These are phyloP conservation scores for Hyphopichia buzzinii DNA, from an alignment of 1,139 yeast genomes.

Conservation along the genomic window DNA sequence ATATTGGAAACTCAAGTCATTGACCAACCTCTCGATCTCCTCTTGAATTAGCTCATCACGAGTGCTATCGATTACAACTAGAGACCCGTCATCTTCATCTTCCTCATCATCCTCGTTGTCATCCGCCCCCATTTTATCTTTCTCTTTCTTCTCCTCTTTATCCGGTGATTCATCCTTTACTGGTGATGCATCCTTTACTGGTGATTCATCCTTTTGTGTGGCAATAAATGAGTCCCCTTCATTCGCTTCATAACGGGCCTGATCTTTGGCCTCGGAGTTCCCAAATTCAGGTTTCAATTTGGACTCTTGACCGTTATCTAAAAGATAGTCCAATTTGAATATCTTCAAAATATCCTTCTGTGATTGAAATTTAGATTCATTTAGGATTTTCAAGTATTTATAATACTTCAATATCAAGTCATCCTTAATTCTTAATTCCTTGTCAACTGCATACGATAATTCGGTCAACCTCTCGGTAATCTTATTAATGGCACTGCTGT, in stretches of 20 bases:
- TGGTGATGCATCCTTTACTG: background rate
- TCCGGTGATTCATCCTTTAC: too few relatives aligned
- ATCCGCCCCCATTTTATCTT: too few relatives aligned
- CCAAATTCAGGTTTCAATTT: slow-evolving; percentile 7
- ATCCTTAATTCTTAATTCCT: slow-evolving; percentile 40
- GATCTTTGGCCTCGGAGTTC: slow-evolving; percentile 5
- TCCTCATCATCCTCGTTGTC: slow-evolving; percentile 14
- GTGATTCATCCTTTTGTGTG: slow-evolving; percentile 1
- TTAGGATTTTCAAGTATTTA: slow-evolving; percentile 25
- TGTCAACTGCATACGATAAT: slow-evolving; percentile 39
- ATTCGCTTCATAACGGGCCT: background rate
- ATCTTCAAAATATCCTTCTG: slow-evolving; percentile 34
- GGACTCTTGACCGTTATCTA: slow-evolving; percentile 15
- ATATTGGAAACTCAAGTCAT: slow-evolving; percentile 40
- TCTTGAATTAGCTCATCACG: slow-evolving; percentile 41
- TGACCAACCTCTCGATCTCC: slow-evolving; percentile 39
- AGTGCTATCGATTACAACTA: slow-evolving; percentile 17
- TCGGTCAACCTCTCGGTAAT: slow-evolving; percentile 43
- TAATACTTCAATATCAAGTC: slow-evolving; percentile 30
- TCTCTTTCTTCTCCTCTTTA: background rate
- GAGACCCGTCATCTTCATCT: slow-evolving; percentile 5
- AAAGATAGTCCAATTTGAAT: slow-evolving; percentile 39
- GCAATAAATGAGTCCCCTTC: background rate
- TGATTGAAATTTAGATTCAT: slow-evolving; percentile 29
- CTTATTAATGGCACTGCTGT: slow-evolving; percentile 32